Base-by-base conservation (phyloP, 176 grass and related monocot species). In the Poa pratensis region DNA sequence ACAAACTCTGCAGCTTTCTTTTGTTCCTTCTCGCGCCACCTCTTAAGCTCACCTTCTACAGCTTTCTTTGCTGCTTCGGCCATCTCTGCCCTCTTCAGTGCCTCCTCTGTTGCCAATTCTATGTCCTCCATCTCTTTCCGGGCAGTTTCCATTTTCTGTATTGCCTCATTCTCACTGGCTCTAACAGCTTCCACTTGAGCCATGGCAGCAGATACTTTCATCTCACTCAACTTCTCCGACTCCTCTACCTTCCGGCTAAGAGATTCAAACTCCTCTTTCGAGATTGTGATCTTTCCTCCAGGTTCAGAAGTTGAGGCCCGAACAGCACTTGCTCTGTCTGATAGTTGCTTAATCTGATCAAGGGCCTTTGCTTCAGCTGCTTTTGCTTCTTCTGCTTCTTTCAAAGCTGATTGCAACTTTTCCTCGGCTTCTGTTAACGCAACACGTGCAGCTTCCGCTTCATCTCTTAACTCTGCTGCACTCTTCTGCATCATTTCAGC, bases 51-150 rank as follows among this genome's bases (percentile, higher is more conserved):
- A 70, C 91, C 93, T 90, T 98, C 96, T 9, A 98, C 96, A 52
- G 93, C 93, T 50, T 89, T 95, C 77, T 95, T 95, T 55, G 96
- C 96, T 55, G 93, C 88, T 84, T 98, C 96, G 40, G 96, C 93
- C 93, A 90, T 98, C 73, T 95, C 91, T 79, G 96, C 93, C 81
- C 87, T 93, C 86, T 92, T 98, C 65, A 95, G 75, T 63, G 96
- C 93, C 60, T 94, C 96, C 75, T 95, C 91, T 53, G 93, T 98
- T 79, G 91, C 91, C 68, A 86, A 74, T 85, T 94, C 96, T 77
- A 98, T 92, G 43, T 94, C 96, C 80, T 95, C 96, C 89, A 95
- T 98, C 74, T 98, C 96, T 75, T 94, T 98, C 34, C 89, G 75
- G 37, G 93, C 81, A 30, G 84, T 45, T 85, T 95, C 93, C 46